Percentiles rank a stretch among this genome's conserved stretches.
phyloP scores from a whole-genome alignment of 2,329 filamentous ascomycete species.

The Epichloe typhina region DNA sequence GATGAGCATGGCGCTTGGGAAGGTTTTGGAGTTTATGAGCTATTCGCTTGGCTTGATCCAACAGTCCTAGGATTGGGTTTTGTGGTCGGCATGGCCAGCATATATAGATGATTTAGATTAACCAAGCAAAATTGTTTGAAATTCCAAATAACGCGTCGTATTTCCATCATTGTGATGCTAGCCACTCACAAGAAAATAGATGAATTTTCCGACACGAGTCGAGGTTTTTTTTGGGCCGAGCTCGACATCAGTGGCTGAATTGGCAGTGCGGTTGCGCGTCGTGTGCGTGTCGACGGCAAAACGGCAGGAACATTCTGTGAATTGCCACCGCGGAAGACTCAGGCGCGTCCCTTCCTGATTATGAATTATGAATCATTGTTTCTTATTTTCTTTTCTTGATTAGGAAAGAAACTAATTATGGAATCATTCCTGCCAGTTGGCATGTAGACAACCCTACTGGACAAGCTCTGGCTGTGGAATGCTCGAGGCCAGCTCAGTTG shows the following conservation, averaged over 20 bases:
- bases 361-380: neutral
- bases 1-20: constrained; percentile 13
- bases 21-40: constrained; percentile 6
- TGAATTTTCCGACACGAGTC: too few relatives aligned
- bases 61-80: neutral
- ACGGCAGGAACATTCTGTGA: too few relatives aligned
- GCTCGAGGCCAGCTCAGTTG: neutral
- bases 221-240: too few relatives aligned
- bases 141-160: neutral
- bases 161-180: too few relatives aligned
- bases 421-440: too few relatives aligned
- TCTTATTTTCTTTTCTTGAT: neutral
- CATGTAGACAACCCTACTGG: too few relatives aligned
- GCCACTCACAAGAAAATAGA: neutral
- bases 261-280: too few relatives aligned
- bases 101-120: constrained; percentile 7
- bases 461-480: neutral
- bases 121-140: neutral
- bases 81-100: neutral
- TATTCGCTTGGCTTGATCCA: neutral
- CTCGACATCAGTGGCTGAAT: too few relatives aligned
- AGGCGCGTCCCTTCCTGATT: too few relatives aligned
- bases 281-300: too few relatives aligned
- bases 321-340: too few relatives aligned
- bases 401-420: too few relatives aligned